phyloP scores from a whole-genome alignment of 2,329 filamentous ascomycete genomes.

The Huntiella omanensis region DNA sequence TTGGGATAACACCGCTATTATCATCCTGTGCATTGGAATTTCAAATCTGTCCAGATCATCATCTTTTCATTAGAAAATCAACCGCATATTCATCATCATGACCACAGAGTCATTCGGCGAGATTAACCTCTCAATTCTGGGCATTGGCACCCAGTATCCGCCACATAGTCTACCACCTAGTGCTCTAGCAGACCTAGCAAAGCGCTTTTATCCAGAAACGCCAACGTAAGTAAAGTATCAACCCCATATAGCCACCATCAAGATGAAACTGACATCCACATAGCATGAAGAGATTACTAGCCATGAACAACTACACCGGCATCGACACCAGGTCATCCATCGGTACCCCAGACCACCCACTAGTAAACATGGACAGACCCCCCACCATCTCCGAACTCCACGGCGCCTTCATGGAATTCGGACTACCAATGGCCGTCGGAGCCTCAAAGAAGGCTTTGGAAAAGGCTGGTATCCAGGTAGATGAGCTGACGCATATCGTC shows the following conservation, averaged over 20 bases:
- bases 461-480: slow-evolving; percentile 31
- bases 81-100: slow-evolving; percentile 1
- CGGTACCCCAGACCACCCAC: slow-evolving; percentile 38
- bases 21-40: too few relatives aligned
- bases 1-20: too few relatives aligned
- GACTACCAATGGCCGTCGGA: slow-evolving; percentile 35
- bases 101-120: slow-evolving; percentile 21
- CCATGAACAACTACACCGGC: slow-evolving; percentile 45
- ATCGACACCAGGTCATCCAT: slow-evolving; percentile 45
- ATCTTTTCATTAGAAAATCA: too few relatives aligned
- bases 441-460: slow-evolving; percentile 36
- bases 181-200: slow-evolving; percentile 31
- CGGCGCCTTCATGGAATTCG: slow-evolving; percentile 34
- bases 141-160: slow-evolving; percentile 41
- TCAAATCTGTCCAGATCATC: too few relatives aligned
- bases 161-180: slow-evolving; percentile 31
- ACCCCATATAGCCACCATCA: not conserved
- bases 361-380: slow-evolving; percentile 33
- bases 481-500: slow-evolving; percentile 46
- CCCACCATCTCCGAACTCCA: slow-evolving; percentile 39
- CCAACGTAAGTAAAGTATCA: slow-evolving; percentile 29
- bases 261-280: not conserved
- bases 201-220: slow-evolving; percentile 39
- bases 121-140: slow-evolving; percentile 41
- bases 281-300: slow-evolving; percentile 43